Evolutionary conservation across 2,329 filamentous ascomycete genomes (phyloP).

Genomic region (Hypoxylon sp.): DNA sequence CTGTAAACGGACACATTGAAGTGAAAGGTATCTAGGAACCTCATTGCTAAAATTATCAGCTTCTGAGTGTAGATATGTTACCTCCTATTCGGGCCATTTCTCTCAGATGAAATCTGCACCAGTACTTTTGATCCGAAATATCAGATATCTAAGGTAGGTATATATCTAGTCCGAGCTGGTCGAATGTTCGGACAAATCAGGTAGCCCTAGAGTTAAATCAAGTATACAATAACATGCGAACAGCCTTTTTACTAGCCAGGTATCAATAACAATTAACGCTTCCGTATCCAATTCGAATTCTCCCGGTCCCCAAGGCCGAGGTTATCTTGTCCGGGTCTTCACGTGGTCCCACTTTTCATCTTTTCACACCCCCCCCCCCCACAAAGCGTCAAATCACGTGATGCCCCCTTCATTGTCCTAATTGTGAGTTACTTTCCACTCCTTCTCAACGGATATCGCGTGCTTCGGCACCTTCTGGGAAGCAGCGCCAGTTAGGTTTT

Average conservation of each 20-base stretch:
- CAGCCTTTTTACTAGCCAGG: background rate
- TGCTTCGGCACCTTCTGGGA: slow-evolving; percentile 16
- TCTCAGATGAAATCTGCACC: too few species aligned
- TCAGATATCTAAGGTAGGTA: too few species aligned
- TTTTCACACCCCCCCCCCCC: background rate
- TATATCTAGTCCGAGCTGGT: background rate
- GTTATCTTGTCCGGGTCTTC: too few species aligned
- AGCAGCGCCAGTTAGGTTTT: slow-evolving; percentile 38
- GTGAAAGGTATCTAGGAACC: too few species aligned
- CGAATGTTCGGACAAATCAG: background rate
- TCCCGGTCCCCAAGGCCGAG: too few species aligned
- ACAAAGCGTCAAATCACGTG: background rate
- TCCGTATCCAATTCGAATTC: background rate
- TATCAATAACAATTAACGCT: background rate
- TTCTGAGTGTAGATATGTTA: too few species aligned
- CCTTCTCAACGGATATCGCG: slow-evolving; percentile 42
- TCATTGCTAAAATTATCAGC: too few species aligned
- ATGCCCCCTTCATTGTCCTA: background rate
- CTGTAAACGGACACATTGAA: too few species aligned
- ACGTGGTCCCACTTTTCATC: background rate
- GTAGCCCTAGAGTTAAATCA: background rate
- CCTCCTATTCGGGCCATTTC: too few species aligned
- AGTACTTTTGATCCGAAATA: too few species aligned
- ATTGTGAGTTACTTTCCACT: slow-evolving; percentile 40
- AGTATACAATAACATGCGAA: background rate